A percentile compares a stretch with the other conserved stretches of the same genome.
These are phyloP conservation scores for Phoma sp. DNA, from an alignment of 2,329 filamentous ascomycete genomes.

Conservation along the genomic window DNA sequence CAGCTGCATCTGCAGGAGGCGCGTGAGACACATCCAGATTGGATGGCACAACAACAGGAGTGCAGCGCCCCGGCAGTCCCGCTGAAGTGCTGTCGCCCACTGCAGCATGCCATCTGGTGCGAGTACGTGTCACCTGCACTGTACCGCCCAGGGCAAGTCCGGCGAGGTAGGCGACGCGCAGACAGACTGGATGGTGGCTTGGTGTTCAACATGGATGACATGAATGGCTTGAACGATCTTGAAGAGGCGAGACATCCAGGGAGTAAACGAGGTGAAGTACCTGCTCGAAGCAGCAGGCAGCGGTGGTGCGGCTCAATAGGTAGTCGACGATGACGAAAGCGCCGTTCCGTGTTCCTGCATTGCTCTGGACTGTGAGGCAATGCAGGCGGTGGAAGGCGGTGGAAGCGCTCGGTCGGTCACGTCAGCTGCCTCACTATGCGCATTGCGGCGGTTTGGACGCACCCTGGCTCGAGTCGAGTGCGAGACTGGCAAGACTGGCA, in stretches of 20 bases:
- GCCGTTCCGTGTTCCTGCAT: slow-evolving; percentile 17
- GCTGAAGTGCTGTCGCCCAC: slow-evolving; percentile 16
- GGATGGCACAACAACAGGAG: slow-evolving; percentile 10
- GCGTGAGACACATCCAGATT: slow-evolving; percentile 13
- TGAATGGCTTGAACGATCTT: too few relatives aligned
- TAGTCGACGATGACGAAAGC: background rate
- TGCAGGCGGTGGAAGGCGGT: slow-evolving; percentile 16
- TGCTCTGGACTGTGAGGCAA: slow-evolving; percentile 1
- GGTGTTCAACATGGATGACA: background rate
- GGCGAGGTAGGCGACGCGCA: slow-evolving; percentile 22
- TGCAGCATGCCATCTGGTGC: slow-evolving; percentile 22
- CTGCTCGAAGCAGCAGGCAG: background rate
- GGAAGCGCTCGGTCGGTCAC: slow-evolving; percentile 11
- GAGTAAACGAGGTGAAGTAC: background rate
- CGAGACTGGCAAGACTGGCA: slow-evolving; percentile 4
- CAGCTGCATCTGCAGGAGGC: slow-evolving; percentile 12
- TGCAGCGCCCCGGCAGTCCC: slow-evolving; percentile 5
- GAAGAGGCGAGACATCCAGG: slow-evolving; percentile 6
- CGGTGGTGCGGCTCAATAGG: slow-evolving; percentile 8
- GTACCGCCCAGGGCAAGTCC: slow-evolving; percentile 23
- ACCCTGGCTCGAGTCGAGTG: slow-evolving; percentile 15
- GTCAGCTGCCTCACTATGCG: slow-evolving; percentile 12
- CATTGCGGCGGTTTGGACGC: slow-evolving; percentile 7
- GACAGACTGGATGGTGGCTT: slow-evolving; percentile 2
- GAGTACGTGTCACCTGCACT: slow-evolving; percentile 33